Conservation (phyloP, 306 rosid species). For the Rosa multiflora region DNA sequence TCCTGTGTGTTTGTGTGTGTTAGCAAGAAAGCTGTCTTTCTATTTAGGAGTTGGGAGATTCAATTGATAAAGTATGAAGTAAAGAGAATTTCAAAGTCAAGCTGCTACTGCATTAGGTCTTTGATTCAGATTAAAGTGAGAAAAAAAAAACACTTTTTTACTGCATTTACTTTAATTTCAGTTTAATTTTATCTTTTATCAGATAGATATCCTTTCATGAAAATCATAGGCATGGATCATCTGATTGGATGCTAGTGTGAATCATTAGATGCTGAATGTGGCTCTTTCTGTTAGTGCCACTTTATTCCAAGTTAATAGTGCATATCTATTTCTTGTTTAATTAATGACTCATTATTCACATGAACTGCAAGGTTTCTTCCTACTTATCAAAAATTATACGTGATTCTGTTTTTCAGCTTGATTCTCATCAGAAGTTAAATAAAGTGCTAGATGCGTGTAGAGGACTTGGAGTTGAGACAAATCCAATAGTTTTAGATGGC, state of each 20-base stretch:
- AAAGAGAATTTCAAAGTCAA: not conserved
- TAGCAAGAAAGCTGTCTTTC: slow-evolving; percentile 6
- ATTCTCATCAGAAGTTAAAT: slow-evolving; percentile 75
- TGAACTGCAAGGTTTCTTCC: not conserved
- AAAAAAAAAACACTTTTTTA: not conserved
- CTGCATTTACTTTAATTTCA: not conserved
- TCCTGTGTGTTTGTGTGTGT: no score
- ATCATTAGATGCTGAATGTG: slow-evolving; percentile 1
- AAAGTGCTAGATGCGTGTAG: slow-evolving; percentile 64
- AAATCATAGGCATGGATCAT: not conserved
- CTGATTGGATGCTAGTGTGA: not conserved
- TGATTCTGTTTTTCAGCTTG: slow-evolving; percentile 43
- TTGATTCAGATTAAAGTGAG: not conserved
- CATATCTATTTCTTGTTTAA: not conserved
- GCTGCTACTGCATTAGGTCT: not conserved
- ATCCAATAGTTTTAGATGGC: slow-evolving; percentile 52
- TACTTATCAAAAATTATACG: not conserved
- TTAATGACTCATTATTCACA: not conserved
- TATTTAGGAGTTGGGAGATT: not conserved
- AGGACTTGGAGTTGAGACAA: slow-evolving; percentile 72
- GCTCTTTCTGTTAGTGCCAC: slow-evolving; percentile 2
- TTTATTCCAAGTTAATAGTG: not conserved
- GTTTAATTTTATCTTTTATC: not conserved
- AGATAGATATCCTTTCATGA: not conserved
- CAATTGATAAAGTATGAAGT: not conserved